These are phyloP conservation scores for Chaetomiaceae sp. DNA, from an alignment of 2,329 filamentous ascomycete genomes.

Conservation along the genomic window DNA sequence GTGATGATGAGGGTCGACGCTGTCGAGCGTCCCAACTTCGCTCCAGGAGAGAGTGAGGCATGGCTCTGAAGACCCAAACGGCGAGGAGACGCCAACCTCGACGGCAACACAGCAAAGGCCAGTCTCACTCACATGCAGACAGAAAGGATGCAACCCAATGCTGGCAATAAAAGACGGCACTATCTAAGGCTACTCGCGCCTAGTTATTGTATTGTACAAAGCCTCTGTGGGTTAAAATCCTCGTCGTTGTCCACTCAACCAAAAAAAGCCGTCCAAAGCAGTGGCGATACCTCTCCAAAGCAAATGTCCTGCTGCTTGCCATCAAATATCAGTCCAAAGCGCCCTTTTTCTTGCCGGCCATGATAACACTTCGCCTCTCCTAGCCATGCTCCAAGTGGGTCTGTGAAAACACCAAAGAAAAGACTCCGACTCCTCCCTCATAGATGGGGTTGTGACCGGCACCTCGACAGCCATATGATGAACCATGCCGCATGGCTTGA, in stretches of 20 bases:
- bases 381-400: not conserved
- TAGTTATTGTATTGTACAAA: slow-evolving; percentile 13
- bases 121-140: not conserved
- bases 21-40: too few relatives aligned
- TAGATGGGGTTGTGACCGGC: too few relatives aligned
- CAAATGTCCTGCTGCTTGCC: slow-evolving; percentile 6
- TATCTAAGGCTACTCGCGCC: not conserved
- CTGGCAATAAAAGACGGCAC: not conserved
- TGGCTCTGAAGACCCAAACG: too few relatives aligned
- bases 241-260: slow-evolving; percentile 1
- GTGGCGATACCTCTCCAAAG: slow-evolving; percentile 17
- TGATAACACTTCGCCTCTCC: not conserved
- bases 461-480: too few relatives aligned
- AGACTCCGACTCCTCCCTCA: not conserved
- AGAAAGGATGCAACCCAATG: not conserved
- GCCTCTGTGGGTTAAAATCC: not conserved
- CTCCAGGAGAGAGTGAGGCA: too few relatives aligned
- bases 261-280: slow-evolving; percentile 13
- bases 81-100: too few relatives aligned
- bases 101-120: too few relatives aligned
- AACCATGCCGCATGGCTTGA: too few relatives aligned
- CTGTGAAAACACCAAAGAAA: not conserved
- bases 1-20: too few relatives aligned
- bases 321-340: slow-evolving; percentile 7
- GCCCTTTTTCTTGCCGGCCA: not conserved